Base-by-base conservation (phyloP, 2,329 filamentous ascomycete genomes). In the Colletotrichum musicola region DNA sequence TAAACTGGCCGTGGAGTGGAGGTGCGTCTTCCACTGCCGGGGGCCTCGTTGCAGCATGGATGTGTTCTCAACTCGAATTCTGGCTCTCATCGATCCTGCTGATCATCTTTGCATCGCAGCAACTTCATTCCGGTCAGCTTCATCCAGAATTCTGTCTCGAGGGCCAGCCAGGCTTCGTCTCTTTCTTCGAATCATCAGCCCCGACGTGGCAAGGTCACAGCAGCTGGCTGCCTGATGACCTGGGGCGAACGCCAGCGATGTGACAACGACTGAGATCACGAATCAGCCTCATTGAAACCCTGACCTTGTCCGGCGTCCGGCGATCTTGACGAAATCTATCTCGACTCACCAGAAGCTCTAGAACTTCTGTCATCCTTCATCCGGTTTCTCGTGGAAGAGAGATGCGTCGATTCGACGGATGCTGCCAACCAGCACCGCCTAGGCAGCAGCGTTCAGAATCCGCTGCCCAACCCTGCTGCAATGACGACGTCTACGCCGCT, bases 201-300 rank as follows among this genome's bases (percentile, higher is more conserved):
- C 27, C 9, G 40, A 64, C 60, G 47, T 54, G 46, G 27, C 53
- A 47, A 14, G 49, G 49, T 44, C 35, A 54, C 65, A 65, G 38
- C 20, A 35, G 16, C 16, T 20, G 30, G 49, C 25, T 53, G 35
- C 46, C 49, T 16, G 18, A 49, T 49, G 54, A 64, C 54, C 54
- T 7, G 30, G 40, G 27, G 47, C 35, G 54, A 54, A 47, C 20
- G 49, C 20, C 40, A 35, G 20, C 54, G 47, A 68, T 25, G 61
- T 51, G 40, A 60, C 61, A 20, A 18, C 42, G 18, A 30, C 27
- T 16, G 42, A 30, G n/a, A 49, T 64, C 30, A 60, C 49, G 60
- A 54, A 42, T 59, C 30, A 58, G 54, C 61, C 53, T 68, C 54
- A 27, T 44, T 50, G 54, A 47, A 60, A 49, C 40, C 54, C 25